Evolutionary conservation across 441 rosid species (phyloP), one percentile per base, ranked within the genome.

Genomic region (Syzygium malaccense): DNA sequence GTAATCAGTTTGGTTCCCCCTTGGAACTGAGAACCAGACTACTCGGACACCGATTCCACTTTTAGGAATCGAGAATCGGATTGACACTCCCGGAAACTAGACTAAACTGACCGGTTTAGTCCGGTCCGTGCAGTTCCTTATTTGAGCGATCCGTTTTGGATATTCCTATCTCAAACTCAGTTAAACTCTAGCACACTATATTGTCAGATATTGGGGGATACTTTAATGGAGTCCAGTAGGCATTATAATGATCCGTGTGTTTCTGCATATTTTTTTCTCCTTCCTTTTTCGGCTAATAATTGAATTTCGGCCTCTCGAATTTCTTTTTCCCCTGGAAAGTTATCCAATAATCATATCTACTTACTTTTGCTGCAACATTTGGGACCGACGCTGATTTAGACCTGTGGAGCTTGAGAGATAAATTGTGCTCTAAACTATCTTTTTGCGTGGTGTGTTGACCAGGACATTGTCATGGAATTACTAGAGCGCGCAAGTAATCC

Each of bases 21-120:
- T 45, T 45, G 9, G 8, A 45, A 45, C 0, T 9, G 2, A 1
- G 48, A 45, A 45, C 48, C 9, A 7, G 48, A 45, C 2, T 0
- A 45, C 48, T 45, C 9, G 48, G 9, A 45, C 9, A 45, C 9
- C 48, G 2, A 45, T 45, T 45, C 9, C 48, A 45, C 10, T 45
- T 45, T 45, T 45, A 45, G 9, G 9, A 45, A 45, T 6, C 8
- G 48, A 1, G 1, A 45, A 45, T 2, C 2, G 48, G 48, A 45
- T 8, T 45, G 48, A 45, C 8, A 45, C 48, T 45, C 48, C 8
- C 8, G 1, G 48, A 0, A 45, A 45, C 8, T 45, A 45, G 48
- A 45, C 48, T 45, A 45, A 45, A 45, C 8, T 45, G 8, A 45
- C 6, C 8, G 48, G 48, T 45, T 8, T 45, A 45, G 48, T 7